Conservation (phyloP, 768 basidiomycete genomes). For the Harrya chromipes region DNA sequence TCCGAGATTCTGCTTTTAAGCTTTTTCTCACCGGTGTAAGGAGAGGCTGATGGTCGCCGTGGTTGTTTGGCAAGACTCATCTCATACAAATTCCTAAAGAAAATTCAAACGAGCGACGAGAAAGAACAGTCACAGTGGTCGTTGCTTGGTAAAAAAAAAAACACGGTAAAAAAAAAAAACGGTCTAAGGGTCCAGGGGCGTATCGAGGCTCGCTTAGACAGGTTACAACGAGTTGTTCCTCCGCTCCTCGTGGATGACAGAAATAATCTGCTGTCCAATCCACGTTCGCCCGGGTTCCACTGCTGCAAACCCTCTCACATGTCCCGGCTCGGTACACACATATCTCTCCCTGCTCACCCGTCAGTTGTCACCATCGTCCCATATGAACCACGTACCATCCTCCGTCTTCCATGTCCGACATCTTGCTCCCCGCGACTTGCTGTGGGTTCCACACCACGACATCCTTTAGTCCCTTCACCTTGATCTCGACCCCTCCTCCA, state of each 20-base stretch:
- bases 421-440: slow-evolving; percentile 59
- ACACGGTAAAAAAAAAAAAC: background rate
- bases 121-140: no score
- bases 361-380: slow-evolving; percentile 4
- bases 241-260: slow-evolving; percentile 36
- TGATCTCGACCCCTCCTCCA: slow-evolving; percentile 52
- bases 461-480: slow-evolving; percentile 59
- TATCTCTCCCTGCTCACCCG: slow-evolving; percentile 60
- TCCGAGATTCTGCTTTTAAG: slow-evolving; percentile 51
- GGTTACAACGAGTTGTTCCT: slow-evolving; percentile 1
- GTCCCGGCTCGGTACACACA: slow-evolving; percentile 91
- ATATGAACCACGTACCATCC: slow-evolving; percentile 63
- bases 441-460: slow-evolving; percentile 97
- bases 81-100: background rate
- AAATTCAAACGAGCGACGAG: background rate
- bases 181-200: background rate
- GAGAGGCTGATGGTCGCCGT: slow-evolving; percentile 29
- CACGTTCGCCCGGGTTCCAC: slow-evolving; percentile 66
- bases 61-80: slow-evolving; percentile 19
- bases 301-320: slow-evolving; percentile 67
- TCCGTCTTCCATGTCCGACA: slow-evolving; percentile 85
- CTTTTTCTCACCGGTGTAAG: slow-evolving; percentile 33
- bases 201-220: no score
- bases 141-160: background rate
- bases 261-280: slow-evolving; percentile 72